phyloP scores from a whole-genome alignment of 2,329 filamentous ascomycete species.

The Alternaria postmessia region DNA sequence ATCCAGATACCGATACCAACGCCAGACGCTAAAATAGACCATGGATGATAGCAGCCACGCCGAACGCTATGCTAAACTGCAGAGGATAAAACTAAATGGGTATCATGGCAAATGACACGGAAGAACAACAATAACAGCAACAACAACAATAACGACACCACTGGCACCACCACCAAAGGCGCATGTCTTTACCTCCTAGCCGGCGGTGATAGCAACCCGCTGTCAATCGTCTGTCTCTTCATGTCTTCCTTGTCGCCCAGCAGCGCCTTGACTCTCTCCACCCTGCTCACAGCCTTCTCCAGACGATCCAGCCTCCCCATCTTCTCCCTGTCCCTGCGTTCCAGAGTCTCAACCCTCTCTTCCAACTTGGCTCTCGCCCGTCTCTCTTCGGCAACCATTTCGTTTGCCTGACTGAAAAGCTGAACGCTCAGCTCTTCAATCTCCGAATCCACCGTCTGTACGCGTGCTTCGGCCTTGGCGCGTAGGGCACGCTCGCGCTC shows the following conservation, averaged over 20 bases:
- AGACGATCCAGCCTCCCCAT: conserved; percentile 71
- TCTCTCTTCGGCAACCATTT: conserved; percentile 83
- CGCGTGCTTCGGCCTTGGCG: conserved; percentile 71
- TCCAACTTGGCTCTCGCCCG: conserved; percentile 75
- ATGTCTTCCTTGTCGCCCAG: conserved; percentile 48
- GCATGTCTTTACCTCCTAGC: conserved; percentile 3
- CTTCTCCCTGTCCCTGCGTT: conserved; percentile 75
- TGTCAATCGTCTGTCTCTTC: neutral
- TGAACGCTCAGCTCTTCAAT: conserved; percentile 79
- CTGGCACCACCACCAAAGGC: too few species aligned
- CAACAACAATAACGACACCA: neutral
- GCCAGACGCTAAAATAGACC: neutral
- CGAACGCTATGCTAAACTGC: conserved; percentile 12
- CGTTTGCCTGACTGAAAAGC: conserved; percentile 83
- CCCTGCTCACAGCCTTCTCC: conserved; percentile 74
- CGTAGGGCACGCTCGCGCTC: conserved; percentile 72
- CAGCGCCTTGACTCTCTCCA: conserved; percentile 73
- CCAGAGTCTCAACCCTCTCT: conserved; percentile 72
- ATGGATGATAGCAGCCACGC: neutral
- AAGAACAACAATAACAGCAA: neutral
- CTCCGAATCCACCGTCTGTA: conserved; percentile 73
- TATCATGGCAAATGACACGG: conserved; percentile 10
- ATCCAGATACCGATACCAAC: neutral
- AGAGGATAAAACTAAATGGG: conserved; percentile 9
- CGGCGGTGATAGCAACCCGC: neutral